Conservation (phyloP, 305 asterid species). For the Solanum hybrid region DNA sequence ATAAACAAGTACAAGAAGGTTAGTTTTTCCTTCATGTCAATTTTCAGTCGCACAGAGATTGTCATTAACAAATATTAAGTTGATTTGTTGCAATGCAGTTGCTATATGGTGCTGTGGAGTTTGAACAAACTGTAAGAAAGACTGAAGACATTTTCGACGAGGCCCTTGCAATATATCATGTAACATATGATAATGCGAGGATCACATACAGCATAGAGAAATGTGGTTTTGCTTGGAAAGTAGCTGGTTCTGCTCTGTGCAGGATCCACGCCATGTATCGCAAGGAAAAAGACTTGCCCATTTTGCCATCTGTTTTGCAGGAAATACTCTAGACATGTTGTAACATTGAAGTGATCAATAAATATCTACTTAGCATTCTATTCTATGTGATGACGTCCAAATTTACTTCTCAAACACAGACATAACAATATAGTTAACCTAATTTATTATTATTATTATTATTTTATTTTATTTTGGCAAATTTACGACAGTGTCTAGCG, state of each 20-base stretch:
- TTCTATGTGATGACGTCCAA: background rate
- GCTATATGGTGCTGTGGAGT: constrained; percentile 47
- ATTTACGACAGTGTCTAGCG: no score
- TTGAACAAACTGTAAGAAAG: constrained; percentile 38
- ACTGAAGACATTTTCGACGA: constrained; percentile 33
- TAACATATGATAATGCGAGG: constrained; percentile 34
- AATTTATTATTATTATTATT: background rate
- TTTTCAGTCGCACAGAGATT: background rate
- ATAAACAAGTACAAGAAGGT: constrained; percentile 66
- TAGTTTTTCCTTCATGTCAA: background rate
- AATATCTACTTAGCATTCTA: background rate
- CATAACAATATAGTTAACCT: background rate
- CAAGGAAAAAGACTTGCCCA: constrained; percentile 1
- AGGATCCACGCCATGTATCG: constrained; percentile 5
- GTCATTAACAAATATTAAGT: background rate
- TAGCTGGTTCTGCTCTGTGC: constrained; percentile 50
- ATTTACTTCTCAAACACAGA: background rate
- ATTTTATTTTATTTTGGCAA: no score
- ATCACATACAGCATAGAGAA: constrained; percentile 4
- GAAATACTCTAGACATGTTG: constrained; percentile 4
- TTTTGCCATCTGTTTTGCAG: constrained; percentile 15
- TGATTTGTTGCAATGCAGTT: constrained; percentile 30
- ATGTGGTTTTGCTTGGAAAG: constrained; percentile 70
- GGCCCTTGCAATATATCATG: constrained; percentile 59
- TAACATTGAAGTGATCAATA: background rate